Percentiles rank a stretch among this genome's conserved stretches.
Conservation (phyloP, 2,329 filamentous ascomycete genomes). For the Xylariaceae sp. region DNA sequence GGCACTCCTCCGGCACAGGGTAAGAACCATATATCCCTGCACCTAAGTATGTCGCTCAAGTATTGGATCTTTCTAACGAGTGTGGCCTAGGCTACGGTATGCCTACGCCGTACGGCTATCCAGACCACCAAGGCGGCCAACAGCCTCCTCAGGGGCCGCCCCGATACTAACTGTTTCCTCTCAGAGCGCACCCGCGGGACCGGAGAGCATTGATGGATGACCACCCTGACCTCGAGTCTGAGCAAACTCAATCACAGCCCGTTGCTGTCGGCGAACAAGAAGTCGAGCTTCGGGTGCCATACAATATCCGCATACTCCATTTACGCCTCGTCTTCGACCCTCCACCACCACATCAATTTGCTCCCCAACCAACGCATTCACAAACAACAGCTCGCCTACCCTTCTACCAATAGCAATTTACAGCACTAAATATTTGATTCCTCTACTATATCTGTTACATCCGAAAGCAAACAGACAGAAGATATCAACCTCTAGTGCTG, state of each 20-base stretch:
- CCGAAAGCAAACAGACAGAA: background rate
- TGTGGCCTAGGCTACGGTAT: conserved; percentile 36
- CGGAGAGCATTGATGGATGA: background rate
- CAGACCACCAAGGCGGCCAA: conserved; percentile 48
- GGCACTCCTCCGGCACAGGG: conserved; percentile 53
- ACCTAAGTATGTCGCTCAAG: background rate
- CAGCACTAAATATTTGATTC: background rate
- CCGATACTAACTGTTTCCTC: conserved; percentile 47
- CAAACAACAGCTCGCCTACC: conserved; percentile 13
- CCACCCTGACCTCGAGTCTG: background rate
- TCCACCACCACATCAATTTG: conserved; percentile 9
- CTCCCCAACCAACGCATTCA: background rate
- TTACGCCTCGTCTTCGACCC: conserved; percentile 3
- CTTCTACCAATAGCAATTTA: conserved; percentile 12
- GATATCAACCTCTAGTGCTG: background rate
- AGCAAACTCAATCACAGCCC: background rate
- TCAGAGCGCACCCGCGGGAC: background rate
- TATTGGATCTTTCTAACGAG: conserved; percentile 1
- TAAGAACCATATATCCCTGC: conserved; percentile 34
- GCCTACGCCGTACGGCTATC: conserved; percentile 52
- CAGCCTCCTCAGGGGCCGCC: conserved; percentile 49
- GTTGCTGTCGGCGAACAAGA: background rate
- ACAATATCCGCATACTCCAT: conserved; percentile 16
- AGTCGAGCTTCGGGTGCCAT: conserved; percentile 10
- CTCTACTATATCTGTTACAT: background rate